These are phyloP conservation scores for Eruca vesicaria DNA, from an alignment of 441 rosid genomes.

Conservation along the genomic window DNA sequence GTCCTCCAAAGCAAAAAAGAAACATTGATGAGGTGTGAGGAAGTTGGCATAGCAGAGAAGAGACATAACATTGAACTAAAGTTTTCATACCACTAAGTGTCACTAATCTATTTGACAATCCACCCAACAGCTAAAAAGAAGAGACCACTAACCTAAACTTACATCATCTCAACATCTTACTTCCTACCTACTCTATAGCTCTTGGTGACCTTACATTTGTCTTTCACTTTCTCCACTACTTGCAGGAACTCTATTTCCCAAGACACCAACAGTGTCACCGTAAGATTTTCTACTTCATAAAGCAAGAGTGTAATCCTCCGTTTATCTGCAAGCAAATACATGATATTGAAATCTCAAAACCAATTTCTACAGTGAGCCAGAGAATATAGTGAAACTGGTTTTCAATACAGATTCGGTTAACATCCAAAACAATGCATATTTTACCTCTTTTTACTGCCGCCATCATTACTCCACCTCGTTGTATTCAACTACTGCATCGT, in stretches of 20 bases:
- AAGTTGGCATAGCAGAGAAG: slow-evolving; percentile 12
- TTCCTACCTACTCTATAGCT: slow-evolving; percentile 21
- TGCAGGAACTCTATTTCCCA: slow-evolving; percentile 3
- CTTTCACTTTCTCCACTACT: not conserved
- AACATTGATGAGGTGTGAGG: slow-evolving; percentile 25
- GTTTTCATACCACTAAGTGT: not conserved
- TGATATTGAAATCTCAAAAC: not conserved
- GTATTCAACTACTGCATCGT: slow-evolving; percentile 60
- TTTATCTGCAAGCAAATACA: not conserved
- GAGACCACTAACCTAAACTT: slow-evolving; percentile 1
- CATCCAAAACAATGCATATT: not conserved
- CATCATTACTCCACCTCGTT: slow-evolving; percentile 26
- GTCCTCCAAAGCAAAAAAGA: slow-evolving; percentile 1
- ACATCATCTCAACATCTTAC: slow-evolving; percentile 20
- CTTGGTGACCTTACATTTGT: slow-evolving; percentile 1
- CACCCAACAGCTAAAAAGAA: slow-evolving; percentile 13
- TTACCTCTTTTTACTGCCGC: not conserved
- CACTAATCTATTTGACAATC: slow-evolving; percentile 11
- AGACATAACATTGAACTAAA: not conserved
- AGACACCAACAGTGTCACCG: not conserved
- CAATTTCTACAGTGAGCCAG: not conserved
- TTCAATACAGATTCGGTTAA: not conserved
- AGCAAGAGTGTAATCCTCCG: not conserved
- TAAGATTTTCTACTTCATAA: not conserved
- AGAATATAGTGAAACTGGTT: not conserved